Evolutionary conservation across 345 rosid genomes (phyloP), one percentile per base, ranked within the genome.

Genomic region (Lumnitzera littorea): DNA sequence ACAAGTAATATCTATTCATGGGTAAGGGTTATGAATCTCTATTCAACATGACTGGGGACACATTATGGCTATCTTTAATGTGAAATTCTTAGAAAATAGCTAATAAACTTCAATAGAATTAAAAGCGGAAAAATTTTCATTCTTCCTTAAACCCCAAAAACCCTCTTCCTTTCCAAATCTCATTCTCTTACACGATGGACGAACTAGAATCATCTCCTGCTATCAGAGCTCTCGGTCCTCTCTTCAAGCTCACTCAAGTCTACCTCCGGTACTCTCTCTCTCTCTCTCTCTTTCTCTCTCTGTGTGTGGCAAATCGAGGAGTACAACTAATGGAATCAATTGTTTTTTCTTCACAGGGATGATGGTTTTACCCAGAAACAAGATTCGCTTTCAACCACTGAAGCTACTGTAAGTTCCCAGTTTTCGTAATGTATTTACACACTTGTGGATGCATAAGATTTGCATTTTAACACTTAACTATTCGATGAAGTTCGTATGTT

Each of bases 231-330:
- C 74, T 89, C 14, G 96, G 94, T 27, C 74, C 88, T 52, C 86
- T 79, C 67, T 80, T 87, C 73, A 85, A 84, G 74, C 91, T 85
- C 70, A 82, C 88, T 36, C 76, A 87, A 63, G 82, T 85, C 57
- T 60, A 80, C 57, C 74, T 92, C 70, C 80, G 96, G 98, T 85
- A 24, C 31, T 25, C 48, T 29, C 46, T 55, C 49, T 27, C 62
- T 46, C 62, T 53, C 60, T 61, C 49, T 50, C 46, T 11, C 16
- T 15, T 36, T 48, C 23, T 23, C n/a, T 43, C 54, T 16, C 11
- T 58, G 23, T 57, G 23, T 57, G 10, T 20, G 4, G 6, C 15
- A 53, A 16, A 1, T 2, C 27, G 23, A 25, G 23, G 12, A 27
- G 50, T 11, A 23, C 13, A 20, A 13, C 20, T 17, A 9, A 16